Evolutionary conservation across 768 basidiomycete genomes (phyloP).

Genomic region (Daedaleopsis sinensis): DNA sequence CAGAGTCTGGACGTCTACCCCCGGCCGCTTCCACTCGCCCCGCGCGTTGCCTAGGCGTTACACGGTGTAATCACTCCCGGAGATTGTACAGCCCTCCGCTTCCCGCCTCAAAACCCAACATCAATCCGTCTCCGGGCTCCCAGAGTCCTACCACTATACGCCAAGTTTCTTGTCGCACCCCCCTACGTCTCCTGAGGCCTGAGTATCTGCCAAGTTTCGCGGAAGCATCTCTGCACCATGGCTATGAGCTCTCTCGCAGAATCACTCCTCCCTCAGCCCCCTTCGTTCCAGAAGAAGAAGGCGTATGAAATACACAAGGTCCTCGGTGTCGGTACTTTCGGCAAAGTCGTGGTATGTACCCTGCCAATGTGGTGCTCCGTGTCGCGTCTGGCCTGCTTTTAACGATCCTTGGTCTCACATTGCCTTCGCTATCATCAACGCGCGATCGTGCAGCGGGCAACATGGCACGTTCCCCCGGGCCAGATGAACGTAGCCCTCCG

Average conservation of each 20-base stretch:
- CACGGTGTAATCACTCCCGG: not conserved
- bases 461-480: slow-evolving; percentile 75
- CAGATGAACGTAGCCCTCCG: slow-evolving; percentile 57
- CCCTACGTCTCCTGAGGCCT: not conserved
- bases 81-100: not conserved
- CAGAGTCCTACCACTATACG: not conserved
- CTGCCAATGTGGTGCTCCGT: too few species aligned
- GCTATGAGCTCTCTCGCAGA: slow-evolving; percentile 18
- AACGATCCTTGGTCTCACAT: not conserved
- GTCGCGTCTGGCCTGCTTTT: too few species aligned
- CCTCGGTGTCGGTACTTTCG: slow-evolving; percentile 86
- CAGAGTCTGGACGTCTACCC: too few species aligned
- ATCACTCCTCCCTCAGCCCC: slow-evolving; percentile 73
- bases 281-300: slow-evolving; percentile 88
- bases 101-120: not conserved
- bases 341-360: slow-evolving; percentile 77
- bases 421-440: slow-evolving; percentile 2
- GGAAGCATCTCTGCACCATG: slow-evolving; percentile 6
- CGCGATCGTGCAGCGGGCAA: slow-evolving; percentile 53
- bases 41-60: too few species aligned
- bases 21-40: too few species aligned
- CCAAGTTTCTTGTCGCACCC: not conserved
- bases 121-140: not conserved
- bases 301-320: slow-evolving; percentile 71
- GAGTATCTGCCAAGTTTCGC: not conserved